Conservation (phyloP, 352 stramenopile species). For the Blastocystis hominis region DNA sequence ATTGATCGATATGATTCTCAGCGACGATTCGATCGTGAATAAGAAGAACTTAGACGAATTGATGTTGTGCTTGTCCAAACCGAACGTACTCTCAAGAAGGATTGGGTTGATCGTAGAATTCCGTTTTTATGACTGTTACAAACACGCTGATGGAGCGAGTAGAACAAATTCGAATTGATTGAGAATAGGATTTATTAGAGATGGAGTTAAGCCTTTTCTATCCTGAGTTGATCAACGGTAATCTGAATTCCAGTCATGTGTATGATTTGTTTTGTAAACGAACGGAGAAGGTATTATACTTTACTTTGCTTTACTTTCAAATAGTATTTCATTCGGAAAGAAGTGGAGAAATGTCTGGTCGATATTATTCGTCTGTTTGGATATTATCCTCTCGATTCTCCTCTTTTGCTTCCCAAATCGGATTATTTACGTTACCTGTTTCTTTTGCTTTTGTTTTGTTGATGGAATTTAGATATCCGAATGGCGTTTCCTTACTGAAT, state of each 20-base stretch:
- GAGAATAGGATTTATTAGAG: neutral
- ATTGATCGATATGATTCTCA: neutral
- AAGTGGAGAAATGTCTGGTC: neutral
- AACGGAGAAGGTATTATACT: neutral
- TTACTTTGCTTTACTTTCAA: neutral
- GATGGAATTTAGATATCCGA: neutral
- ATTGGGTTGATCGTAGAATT: neutral
- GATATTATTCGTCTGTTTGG: neutral
- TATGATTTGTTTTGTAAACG: neutral
- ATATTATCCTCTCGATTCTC: neutral
- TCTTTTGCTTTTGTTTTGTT: neutral
- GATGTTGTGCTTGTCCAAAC: neutral
- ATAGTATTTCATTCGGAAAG: neutral
- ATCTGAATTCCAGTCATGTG: neutral
- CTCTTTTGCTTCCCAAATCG: neutral
- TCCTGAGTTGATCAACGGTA: neutral
- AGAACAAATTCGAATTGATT: neutral
- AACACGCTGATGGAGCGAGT: neutral
- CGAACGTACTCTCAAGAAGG: too few species aligned
- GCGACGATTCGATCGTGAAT: neutral
- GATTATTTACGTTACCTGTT: conserved; percentile 5
- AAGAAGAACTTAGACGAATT: neutral
- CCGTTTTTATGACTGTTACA: neutral
- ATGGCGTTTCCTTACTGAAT: neutral
- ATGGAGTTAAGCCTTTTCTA: neutral